phyloP scores from a whole-genome alignment of 805 yeast genomes.

The Myxozyma vanderwaltii region DNA sequence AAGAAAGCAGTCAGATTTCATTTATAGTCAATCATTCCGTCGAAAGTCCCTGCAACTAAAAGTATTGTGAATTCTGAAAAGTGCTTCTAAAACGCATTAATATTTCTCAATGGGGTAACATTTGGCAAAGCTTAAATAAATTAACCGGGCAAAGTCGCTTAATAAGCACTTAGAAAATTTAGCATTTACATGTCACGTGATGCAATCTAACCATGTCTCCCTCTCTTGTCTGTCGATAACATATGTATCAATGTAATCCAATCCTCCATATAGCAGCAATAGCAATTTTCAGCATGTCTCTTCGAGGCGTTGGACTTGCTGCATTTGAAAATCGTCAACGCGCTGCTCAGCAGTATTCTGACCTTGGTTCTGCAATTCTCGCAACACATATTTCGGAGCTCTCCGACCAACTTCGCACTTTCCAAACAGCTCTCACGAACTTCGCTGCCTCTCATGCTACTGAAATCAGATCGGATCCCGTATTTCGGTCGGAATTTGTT shows the following conservation, averaged over 20 bases:
- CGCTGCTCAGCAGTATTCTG: constrained; percentile 48
- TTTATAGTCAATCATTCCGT: no score
- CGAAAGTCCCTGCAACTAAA: no score
- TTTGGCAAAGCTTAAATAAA: background rate
- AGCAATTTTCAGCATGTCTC: constrained; percentile 15
- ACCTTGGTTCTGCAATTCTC: constrained; percentile 54
- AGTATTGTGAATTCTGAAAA: no score
- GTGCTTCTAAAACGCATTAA: background rate
- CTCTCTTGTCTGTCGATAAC: no score
- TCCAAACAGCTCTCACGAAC: constrained; percentile 73
- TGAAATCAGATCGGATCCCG: constrained; percentile 64
- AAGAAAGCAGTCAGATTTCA: background rate
- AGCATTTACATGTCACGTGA: no score
- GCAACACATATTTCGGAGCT: constrained; percentile 62
- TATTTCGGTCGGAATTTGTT: constrained; percentile 70
- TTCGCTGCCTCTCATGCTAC: constrained; percentile 73
- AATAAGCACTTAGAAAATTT: no score
- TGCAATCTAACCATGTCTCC: no score
- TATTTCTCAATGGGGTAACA: background rate
- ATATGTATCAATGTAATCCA: no score
- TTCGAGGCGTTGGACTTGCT: constrained; percentile 49
- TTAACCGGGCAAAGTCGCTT: background rate
- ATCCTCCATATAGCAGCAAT: no score
- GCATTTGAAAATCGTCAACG: constrained; percentile 49
- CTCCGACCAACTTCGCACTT: constrained; percentile 69